phyloP scores from a whole-genome alignment of 2,329 filamentous ascomycete species.

The Hypomyces rosellus region DNA sequence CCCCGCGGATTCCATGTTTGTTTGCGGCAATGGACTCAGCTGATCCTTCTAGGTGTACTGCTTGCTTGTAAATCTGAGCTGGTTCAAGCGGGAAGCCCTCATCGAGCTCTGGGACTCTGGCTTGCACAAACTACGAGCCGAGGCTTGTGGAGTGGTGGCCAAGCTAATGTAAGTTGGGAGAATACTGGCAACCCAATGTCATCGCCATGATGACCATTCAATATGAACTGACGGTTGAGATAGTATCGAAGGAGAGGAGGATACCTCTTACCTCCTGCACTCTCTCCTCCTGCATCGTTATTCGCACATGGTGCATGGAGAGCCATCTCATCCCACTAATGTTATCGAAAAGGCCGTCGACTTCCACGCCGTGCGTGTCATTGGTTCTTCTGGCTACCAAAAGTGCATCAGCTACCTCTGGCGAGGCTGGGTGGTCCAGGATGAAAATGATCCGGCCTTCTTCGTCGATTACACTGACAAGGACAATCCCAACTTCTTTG shows the following conservation, averaged over 20 bases:
- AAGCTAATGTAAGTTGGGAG: slow-evolving; percentile 55
- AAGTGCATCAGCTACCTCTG: slow-evolving; percentile 91
- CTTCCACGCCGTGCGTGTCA: slow-evolving; percentile 79
- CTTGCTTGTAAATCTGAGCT: slow-evolving; percentile 63
- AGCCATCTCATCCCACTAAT: slow-evolving; percentile 70
- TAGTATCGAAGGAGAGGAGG: slow-evolving; percentile 79
- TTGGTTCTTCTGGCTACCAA: slow-evolving; percentile 89
- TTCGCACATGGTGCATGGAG: slow-evolving; percentile 66
- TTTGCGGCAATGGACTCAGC: neutral
- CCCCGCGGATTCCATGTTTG: neutral
- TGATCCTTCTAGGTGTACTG: slow-evolving; percentile 52
- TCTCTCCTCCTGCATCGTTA: slow-evolving; percentile 82
- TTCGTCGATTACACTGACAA: slow-evolving; percentile 86
- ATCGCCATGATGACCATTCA: neutral
- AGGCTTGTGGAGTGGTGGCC: slow-evolving; percentile 85
- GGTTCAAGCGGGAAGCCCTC: slow-evolving; percentile 73
- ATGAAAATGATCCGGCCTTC: slow-evolving; percentile 80
- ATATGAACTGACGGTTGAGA: neutral
- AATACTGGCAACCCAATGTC: neutral
- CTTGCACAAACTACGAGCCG: slow-evolving; percentile 69
- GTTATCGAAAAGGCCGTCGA: slow-evolving; percentile 93
- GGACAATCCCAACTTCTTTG: slow-evolving; percentile 68
- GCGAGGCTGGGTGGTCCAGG: slow-evolving; percentile 95
- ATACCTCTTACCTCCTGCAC: slow-evolving; percentile 72
- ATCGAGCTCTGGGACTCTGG: slow-evolving; percentile 90